Evolutionary conservation across 345 rosid genomes (phyloP), one percentile per base, ranked within the genome.

Genomic region (Eucalyptus regnans): DNA sequence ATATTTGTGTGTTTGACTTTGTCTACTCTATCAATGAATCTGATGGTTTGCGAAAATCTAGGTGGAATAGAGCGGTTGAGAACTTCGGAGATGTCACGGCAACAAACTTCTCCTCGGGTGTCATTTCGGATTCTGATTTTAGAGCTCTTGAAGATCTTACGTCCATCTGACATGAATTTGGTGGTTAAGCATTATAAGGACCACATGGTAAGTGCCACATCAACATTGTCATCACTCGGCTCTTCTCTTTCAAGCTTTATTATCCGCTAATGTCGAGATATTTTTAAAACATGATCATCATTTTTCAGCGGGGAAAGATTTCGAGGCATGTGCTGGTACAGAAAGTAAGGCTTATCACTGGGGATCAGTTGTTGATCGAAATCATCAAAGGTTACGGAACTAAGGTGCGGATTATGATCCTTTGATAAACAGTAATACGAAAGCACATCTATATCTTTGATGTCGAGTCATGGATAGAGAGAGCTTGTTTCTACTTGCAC

Each of bases 61-160:
- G n/a, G 43, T 90, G 86, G 76, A 90, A 89, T 91, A 95, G 96
- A 92, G 14, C 89, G 90, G 15, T 43, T 88, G 44, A 87, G 71
- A 81, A 79, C 48, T 81, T 89, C 89, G 81, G 94, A 89, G 50
- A 66, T 90, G 7, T 31, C 85, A 76, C 94, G 90, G 89, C 89
- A 49, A 64, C 93, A 95, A 71, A 93, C 91, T 89, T 96, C 95
- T 7, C 98, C 99, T 14, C 96, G 98, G 98, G 94, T 97, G 94
- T 94, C 98, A 22, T 95, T 97, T 92, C 93, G 96, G 51, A 91
- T 91, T 86, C 91, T 97, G 71, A 94, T 97, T 86, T 90, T 92
- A 27, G 90, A 93, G 43, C 94, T 97, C 9, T 91, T 98, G 0
- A 92, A 94, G 94, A 92, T 93, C 86, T 88, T 97, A 89, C 91